Base-by-base conservation (phyloP, 2,329 filamentous ascomycete genomes). In the Pseudogymnoascus sp. region DNA sequence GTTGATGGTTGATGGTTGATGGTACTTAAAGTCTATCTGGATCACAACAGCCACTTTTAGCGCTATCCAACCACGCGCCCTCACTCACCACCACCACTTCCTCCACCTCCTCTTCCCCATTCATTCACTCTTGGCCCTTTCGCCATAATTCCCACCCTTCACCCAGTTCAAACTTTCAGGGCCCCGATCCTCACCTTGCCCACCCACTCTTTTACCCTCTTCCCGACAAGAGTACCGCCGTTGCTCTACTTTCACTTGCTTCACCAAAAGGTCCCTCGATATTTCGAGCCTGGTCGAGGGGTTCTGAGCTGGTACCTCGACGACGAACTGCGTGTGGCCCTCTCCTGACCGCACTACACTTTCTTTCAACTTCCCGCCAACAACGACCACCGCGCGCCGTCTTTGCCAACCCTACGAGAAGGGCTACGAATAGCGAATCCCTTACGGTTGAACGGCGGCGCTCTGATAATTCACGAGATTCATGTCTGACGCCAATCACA, bases 401-500 rank as follows among this genome's bases (percentile, higher is more conserved):
- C 41, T 23, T 52, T 52, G 41, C 39, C 41, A 52, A 52, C 23
- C 23, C 41, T 52, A 52, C 41, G 41, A 52, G 23, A 23, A 52
- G 41, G 30, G 41, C 41, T 52, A 52, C 41, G n/a, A 52, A 52
- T 52, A 52, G 41, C 41, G n/a, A 18, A 30, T 10, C 10, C 10
- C 12, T 28, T 30, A 30, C 41, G 41, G 41, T 52, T 18, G 23
- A 26, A 30, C 41, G 4, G 23, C n/a, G 23, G 41, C 41, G 41
- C 41, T 52, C 23, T 52, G 41, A 52, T 12, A 45, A 12, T 52
- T 52, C 41, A 52, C 23, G 41, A 52, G 41, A 52, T 52, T 52
- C 41, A 52, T 52, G 41, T 28, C 23, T 52, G 41, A 52, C 41
- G 41, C 41, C 41, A 52, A 52, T 52, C 30, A 45, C 41, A 52